These are phyloP conservation scores for Casuarina equisetifolia DNA, from an alignment of 306 rosid genomes.

Conservation along the genomic window DNA sequence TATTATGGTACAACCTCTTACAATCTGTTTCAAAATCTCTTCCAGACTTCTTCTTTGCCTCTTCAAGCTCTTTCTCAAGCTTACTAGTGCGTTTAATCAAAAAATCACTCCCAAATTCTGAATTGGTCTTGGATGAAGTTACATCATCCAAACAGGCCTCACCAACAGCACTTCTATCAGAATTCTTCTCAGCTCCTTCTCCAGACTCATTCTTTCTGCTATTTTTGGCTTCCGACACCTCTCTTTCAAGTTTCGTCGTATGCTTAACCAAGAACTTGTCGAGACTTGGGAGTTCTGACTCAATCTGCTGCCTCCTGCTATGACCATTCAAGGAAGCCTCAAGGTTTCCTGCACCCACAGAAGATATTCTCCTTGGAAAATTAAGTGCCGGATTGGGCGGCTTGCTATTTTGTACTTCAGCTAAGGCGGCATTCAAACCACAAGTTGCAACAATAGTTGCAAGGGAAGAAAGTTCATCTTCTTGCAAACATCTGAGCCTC, in stretches of 20 bases:
- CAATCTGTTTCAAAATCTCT: conserved; percentile 5
- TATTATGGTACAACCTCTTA: conserved; percentile 13
- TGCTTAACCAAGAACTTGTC: conserved; percentile 86
- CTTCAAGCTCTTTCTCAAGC: conserved; percentile 48
- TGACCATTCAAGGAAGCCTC: conserved; percentile 39
- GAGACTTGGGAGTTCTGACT: conserved; percentile 72
- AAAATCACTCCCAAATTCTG: conserved; percentile 56
- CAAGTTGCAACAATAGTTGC: conserved; percentile 92
- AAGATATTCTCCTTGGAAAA: conserved; percentile 46
- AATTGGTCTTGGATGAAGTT: conserved; percentile 35
- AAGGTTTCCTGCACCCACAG: conserved; percentile 40
- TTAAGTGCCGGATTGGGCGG: conserved; percentile 36
- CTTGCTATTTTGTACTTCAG: conserved; percentile 62
- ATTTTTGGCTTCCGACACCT: conserved; percentile 77
- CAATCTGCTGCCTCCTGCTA: conserved; percentile 48
- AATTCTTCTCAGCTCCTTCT: conserved; percentile 32
- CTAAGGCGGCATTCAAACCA: conserved; percentile 86
- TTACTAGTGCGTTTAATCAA: conserved; percentile 40
- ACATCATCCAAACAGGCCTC: conserved; percentile 8
- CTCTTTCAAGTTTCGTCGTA: conserved; percentile 83
- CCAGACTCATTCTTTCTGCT: conserved; percentile 39
- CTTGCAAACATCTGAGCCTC: conserved; percentile 83
- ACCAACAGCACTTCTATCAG: conserved; percentile 29
- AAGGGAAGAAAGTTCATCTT: conserved; percentile 86
- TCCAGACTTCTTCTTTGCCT: conserved; percentile 37